Conservation (phyloP, 1,284 basidiomycete species). For the Lignosus rhinocerotis region DNA sequence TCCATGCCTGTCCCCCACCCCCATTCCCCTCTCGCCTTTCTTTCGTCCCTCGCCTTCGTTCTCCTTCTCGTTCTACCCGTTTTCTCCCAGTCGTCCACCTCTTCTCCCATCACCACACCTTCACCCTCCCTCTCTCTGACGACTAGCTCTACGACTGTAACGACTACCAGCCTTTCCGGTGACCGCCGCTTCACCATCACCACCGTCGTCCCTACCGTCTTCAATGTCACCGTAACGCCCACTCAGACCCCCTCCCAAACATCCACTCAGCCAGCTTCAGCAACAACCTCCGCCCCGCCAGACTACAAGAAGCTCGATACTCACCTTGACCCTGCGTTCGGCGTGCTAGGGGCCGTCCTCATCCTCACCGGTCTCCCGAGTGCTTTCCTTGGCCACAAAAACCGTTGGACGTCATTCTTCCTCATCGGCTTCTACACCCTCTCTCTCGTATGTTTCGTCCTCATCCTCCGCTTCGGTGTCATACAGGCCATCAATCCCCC, state of each 20-base stretch:
- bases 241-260: slow-evolving; percentile 34
- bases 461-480: slow-evolving; percentile 90
- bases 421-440: slow-evolving; percentile 89
- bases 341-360: slow-evolving; percentile 84
- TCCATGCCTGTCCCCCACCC: slow-evolving; percentile 20
- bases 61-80: slow-evolving; percentile 18
- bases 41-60: slow-evolving; percentile 23
- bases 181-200: slow-evolving; percentile 48
- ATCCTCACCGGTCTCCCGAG: slow-evolving; percentile 89
- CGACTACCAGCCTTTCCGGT: slow-evolving; percentile 48
- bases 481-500: slow-evolving; percentile 82
- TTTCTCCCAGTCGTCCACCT: slow-evolving; percentile 18
- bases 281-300: slow-evolving; percentile 50
- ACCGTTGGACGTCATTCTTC: slow-evolving; percentile 94
- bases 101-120: slow-evolving; percentile 4
- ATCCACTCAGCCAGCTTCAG: slow-evolving; percentile 41
- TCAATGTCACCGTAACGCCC: slow-evolving; percentile 52
- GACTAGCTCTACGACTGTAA: slow-evolving; percentile 32
- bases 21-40: slow-evolving; percentile 20
- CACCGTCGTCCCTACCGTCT: slow-evolving; percentile 54
- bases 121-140: slow-evolving; percentile 28
- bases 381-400: slow-evolving; percentile 91
- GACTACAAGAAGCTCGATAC: slow-evolving; percentile 67
- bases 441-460: slow-evolving; percentile 81
- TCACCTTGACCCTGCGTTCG: slow-evolving; percentile 85